Percentiles rank a stretch among this genome's conserved stretches.
Evolutionary conservation across 139 green algal genomes (phyloP).

Genomic region (Coccomyxa sp.): DNA sequence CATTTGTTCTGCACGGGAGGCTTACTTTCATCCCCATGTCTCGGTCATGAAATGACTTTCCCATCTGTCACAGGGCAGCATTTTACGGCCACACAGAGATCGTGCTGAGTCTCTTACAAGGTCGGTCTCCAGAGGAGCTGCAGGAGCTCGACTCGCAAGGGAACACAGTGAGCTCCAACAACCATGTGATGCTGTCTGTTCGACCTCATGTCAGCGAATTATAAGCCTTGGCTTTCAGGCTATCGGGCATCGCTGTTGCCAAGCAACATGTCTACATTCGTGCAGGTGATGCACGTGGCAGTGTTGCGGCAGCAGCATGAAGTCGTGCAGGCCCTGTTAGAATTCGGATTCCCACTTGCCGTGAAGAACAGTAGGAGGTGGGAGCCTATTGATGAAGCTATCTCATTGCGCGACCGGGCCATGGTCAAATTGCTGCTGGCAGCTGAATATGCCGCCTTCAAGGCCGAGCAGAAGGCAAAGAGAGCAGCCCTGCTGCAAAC

Average conservation of each 20-base stretch:
- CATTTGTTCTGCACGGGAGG: too few relatives aligned
- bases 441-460: constrained; percentile 16
- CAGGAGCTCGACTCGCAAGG: constrained; percentile 46
- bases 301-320: constrained; percentile 33
- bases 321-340: constrained; percentile 39
- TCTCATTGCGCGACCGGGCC: constrained; percentile 28
- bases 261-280: background rate
- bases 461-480: constrained; percentile 40
- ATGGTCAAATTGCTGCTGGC: constrained; percentile 33
- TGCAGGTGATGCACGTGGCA: constrained; percentile 64
- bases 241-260: background rate
- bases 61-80: constrained; percentile 30
- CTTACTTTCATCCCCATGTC: too few relatives aligned
- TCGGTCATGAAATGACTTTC: too few relatives aligned
- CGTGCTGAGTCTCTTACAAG: constrained; percentile 20
- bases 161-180: constrained; percentile 49
- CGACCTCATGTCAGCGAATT: background rate
- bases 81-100: constrained; percentile 29
- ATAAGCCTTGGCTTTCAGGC: background rate
- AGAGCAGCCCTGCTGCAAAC: constrained; percentile 37
- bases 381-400: constrained; percentile 63
- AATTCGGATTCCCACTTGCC: constrained; percentile 26
- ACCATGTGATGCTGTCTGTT: background rate
- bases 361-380: constrained; percentile 46
- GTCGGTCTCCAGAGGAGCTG: constrained; percentile 10